These are phyloP conservation scores for Diplodia intermedia DNA, from an alignment of 2,329 filamentous ascomycete genomes.

Conservation along the genomic window DNA sequence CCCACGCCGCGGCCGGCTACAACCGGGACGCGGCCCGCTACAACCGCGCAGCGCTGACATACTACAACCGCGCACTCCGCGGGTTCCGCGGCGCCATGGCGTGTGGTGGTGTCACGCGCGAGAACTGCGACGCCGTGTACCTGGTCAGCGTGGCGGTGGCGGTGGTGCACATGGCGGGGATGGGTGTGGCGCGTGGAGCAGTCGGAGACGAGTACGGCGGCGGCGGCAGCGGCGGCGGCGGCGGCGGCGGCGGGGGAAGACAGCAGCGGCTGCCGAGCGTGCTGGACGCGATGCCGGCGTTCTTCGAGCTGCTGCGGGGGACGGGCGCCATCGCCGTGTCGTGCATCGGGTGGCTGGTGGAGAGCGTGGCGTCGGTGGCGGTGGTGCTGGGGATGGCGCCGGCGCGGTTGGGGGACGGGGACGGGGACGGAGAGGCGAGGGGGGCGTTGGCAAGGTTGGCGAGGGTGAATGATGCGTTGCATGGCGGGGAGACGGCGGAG, in stretches of 20 bases:
- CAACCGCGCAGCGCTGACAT: slow-evolving; percentile 45
- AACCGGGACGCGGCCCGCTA: too few species aligned
- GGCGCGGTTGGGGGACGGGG: not conserved
- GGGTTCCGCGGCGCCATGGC: slow-evolving; percentile 43
- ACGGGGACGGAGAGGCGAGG: not conserved
- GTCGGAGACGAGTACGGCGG: too few species aligned
- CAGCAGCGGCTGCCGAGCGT: slow-evolving; percentile 6
- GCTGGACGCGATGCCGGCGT: not conserved
- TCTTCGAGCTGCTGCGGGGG: not conserved
- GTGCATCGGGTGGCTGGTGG: not conserved
- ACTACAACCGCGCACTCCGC: slow-evolving; percentile 45
- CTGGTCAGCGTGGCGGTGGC: not conserved
- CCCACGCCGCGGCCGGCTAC: slow-evolving; percentile 35
- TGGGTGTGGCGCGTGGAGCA: not conserved
- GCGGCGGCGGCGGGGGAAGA: too few species aligned
- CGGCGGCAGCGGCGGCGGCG: too few species aligned
- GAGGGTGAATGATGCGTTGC: not conserved
- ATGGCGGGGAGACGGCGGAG: not conserved
- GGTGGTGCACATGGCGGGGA: not conserved
- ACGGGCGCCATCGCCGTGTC: not conserved
- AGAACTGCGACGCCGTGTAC: slow-evolving; percentile 43
- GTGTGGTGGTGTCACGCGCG: slow-evolving; percentile 38
- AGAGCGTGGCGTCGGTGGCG: not conserved
- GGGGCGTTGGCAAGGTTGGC: not conserved
- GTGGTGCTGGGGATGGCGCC: not conserved